A percentile compares a stretch with the other conserved stretches of the same genome.
These are phyloP conservation scores for Cladosporium sp. DNA, from an alignment of 2,329 filamentous ascomycete genomes.

Conservation along the genomic window DNA sequence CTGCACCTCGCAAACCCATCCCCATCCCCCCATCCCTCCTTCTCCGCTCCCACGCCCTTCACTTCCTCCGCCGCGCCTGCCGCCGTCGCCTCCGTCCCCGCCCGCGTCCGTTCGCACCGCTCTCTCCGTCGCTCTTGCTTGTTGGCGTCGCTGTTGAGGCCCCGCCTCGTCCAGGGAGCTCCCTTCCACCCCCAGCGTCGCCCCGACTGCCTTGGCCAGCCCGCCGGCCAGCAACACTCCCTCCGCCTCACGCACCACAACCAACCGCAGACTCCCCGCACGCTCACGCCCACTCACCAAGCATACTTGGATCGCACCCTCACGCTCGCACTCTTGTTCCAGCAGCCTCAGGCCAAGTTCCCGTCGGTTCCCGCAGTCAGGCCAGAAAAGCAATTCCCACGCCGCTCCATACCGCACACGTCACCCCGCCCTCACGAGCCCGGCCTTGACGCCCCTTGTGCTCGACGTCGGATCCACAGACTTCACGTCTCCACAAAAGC, in stretches of 20 bases:
- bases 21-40: not conserved
- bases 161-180: slow-evolving; percentile 1
- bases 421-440: not conserved
- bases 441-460: not conserved
- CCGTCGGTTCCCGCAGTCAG: not conserved
- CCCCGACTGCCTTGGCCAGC: not conserved
- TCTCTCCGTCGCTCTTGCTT: not conserved
- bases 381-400: slow-evolving; percentile 1
- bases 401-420: slow-evolving; percentile 2
- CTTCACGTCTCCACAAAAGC: not conserved
- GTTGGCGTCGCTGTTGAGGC: slow-evolving; percentile 4
- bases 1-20: not conserved
- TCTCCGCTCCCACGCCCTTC: not conserved
- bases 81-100: not conserved
- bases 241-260: not conserved
- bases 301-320: slow-evolving; percentile 6
- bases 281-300: slow-evolving; percentile 1
- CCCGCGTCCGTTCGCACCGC: not conserved
- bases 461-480: not conserved
- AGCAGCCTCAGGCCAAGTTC: slow-evolving; percentile 10
- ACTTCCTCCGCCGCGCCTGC: not conserved
- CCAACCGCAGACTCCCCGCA: not conserved
- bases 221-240: slow-evolving; percentile 5
- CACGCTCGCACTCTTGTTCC: slow-evolving; percentile 7
- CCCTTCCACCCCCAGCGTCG: not conserved